A percentile compares a stretch with the other conserved stretches of the same genome.
phyloP scores from a whole-genome alignment of 192 early-diverging fungal species.

The Backusella liffmaniae region DNA sequence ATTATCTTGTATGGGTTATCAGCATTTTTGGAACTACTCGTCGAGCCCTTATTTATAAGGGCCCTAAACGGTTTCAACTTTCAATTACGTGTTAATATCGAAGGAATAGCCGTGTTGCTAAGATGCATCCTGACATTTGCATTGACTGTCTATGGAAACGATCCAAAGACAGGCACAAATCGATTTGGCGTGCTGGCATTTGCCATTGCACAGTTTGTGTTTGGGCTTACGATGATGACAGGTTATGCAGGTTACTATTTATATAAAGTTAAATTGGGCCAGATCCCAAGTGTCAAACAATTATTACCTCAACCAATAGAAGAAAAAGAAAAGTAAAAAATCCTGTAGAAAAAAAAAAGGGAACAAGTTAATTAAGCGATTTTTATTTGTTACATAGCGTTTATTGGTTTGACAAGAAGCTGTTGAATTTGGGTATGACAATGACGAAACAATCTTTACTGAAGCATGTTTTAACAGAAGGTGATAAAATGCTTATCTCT shows the following conservation, averaged over 20 bases:
- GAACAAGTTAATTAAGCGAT: background rate
- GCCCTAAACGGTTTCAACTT: conserved; percentile 72
- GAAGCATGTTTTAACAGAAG: conserved; percentile 95
- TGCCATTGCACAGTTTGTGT: conserved; percentile 79
- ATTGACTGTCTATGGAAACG: conserved; percentile 51
- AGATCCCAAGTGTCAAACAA: background rate
- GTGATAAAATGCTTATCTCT: conserved; percentile 92
- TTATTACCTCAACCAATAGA: background rate
- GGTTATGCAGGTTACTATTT: conserved; percentile 58
- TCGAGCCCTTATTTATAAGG: conserved; percentile 86
- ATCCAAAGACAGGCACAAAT: conserved; percentile 30
- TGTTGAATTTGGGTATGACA: conserved; percentile 67
- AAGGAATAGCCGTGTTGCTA: conserved; percentile 76
- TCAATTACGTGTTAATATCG: conserved; percentile 73
- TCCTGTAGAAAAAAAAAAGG: background rate
- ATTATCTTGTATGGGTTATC: conserved; percentile 69
- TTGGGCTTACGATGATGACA: conserved; percentile 54
- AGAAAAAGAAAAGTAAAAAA: background rate
- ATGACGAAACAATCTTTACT: conserved; percentile 85
- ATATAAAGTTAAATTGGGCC: conserved; percentile 22
- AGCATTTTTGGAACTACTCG: conserved; percentile 75
- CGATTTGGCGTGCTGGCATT: conserved; percentile 70
- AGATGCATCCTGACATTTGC: conserved; percentile 71
- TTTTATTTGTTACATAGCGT: conserved; percentile 12
- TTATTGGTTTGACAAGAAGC: conserved; percentile 60